Base-by-base conservation (phyloP, 1,284 basidiomycete species). In the Fistulinella staudtii region DNA sequence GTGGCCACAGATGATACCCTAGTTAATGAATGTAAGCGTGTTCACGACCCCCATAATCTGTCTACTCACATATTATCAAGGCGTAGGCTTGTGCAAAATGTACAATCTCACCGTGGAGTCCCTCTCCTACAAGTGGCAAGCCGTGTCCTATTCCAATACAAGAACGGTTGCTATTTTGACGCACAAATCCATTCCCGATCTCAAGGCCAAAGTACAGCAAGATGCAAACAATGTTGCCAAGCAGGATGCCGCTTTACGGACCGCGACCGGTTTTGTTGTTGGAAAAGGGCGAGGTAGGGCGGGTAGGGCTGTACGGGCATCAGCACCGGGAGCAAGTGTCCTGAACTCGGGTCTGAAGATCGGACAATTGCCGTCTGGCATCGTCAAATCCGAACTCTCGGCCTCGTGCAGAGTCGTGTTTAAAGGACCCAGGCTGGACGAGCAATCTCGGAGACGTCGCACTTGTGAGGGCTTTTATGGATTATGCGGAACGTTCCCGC, bases 121-220 rank as follows among this genome's bases (percentile, higher is more conserved):
- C 36, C 72, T 91, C n/a, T 74, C 70, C 43, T 89, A 70, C 64
- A 88, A 86, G 60, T 83, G 84, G 75, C 83, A 91, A 60, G 81
- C 74, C 8, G 52, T 70, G 22, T 58, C 75, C 3, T 67, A 72
- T 36, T 77, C 73, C 24, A 57, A 60, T 33, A 64, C 66, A 17
- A 56, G 47, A 29, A 72, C 74, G 3, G 22, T 64, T 10, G 67
- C 71, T 41, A 67, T 73, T 13, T 72, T 86, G 49, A 76, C 74
- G 9, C 60, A 68, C 50, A 72, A 77, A 38, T 73, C 77, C 4
- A 63, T 80, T 20, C 59, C 58, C n/a, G 71, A 73, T 14, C 69
- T 89, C 46, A 81, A 75, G 55, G 66, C 70, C 2, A 60, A 69
- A 43, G 66, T 87, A 13, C 75, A 80, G 47, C 70, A 75, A 43